Evolutionary conservation across 148 eudicot species (phyloP).

Genomic region (Rhododendron henanense): DNA sequence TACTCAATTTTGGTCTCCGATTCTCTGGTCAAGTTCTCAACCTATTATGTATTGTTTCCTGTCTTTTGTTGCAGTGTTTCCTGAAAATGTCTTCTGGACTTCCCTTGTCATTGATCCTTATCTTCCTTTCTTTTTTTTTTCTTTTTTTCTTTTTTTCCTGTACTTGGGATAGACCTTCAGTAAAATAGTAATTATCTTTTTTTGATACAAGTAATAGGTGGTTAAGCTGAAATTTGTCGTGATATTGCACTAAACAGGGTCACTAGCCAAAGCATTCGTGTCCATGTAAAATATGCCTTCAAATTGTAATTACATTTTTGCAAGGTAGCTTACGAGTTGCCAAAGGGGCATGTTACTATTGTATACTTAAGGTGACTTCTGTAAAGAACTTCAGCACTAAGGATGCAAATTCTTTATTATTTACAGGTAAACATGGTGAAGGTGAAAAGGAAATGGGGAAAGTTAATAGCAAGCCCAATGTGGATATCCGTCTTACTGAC

Average conservation of each 20-base stretch:
- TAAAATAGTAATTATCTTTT: not conserved
- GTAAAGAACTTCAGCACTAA: not conserved
- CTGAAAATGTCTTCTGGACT: not conserved
- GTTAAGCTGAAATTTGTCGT: not conserved
- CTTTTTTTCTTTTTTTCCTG: not conserved
- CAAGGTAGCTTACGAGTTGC: not conserved
- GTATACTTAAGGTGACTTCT: not conserved
- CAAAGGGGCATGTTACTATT: not conserved
- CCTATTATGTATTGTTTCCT: not conserved
- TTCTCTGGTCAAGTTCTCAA: not conserved
- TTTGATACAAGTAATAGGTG: not conserved
- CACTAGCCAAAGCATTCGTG: not conserved
- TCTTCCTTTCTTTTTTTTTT: not conserved
- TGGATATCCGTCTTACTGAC: constrained; percentile 77
- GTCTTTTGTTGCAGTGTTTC: not conserved
- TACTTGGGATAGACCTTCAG: not conserved
- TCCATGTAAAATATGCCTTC: not conserved
- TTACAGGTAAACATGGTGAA: constrained; percentile 72
- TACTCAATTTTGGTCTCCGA: not conserved
- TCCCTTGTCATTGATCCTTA: not conserved
- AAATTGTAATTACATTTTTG: not conserved
- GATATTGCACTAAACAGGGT: not conserved
- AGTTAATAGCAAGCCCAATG: constrained; percentile 62
- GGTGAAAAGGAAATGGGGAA: constrained; percentile 70
- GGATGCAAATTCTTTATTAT: not conserved